A percentile compares a stretch with the other conserved stretches of the same genome.
phyloP scores from a whole-genome alignment of 148 eudicot genomes.

The Nepenthes mirabilis region DNA sequence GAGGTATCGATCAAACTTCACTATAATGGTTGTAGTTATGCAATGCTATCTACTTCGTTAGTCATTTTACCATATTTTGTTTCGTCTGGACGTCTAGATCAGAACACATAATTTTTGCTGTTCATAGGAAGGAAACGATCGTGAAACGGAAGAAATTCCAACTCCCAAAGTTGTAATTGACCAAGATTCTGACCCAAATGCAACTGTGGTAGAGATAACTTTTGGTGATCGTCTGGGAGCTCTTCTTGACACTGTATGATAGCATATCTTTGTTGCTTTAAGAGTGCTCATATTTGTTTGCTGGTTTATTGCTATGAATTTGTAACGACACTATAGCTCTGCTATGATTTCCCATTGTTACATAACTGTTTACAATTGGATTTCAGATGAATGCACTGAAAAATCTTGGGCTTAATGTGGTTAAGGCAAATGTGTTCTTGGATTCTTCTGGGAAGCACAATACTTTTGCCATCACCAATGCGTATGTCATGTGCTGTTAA shows the following conservation, averaged over 20 bases:
- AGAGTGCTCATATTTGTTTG: not conserved
- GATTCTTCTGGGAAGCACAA: slow-evolving; percentile 99
- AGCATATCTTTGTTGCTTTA: slow-evolving; percentile 1
- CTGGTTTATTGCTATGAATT: slow-evolving; percentile 3
- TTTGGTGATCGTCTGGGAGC: slow-evolving; percentile 91
- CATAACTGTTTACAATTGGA: slow-evolving; percentile 18
- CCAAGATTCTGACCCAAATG: slow-evolving; percentile 79
- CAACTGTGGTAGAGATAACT: slow-evolving; percentile 84
- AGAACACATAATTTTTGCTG: not conserved
- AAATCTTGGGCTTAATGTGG: slow-evolving; percentile 90
- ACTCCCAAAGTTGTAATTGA: slow-evolving; percentile 85
- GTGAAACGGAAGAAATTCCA: slow-evolving; percentile 55
- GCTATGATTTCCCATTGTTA: slow-evolving; percentile 12
- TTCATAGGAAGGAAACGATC: slow-evolving; percentile 50
- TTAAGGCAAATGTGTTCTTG: slow-evolving; percentile 87
- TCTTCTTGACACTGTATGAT: slow-evolving; percentile 83
- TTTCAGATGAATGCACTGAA: slow-evolving; percentile 89
- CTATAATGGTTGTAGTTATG: not conserved
- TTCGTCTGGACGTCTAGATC: not conserved
- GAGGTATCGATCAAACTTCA: slow-evolving; percentile 39
- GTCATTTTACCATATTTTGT: not conserved
- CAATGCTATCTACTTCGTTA: not conserved
- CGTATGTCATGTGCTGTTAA: slow-evolving; percentile 46
- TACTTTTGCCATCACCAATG: slow-evolving; percentile 85
- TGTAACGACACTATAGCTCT: slow-evolving; percentile 8